Evolutionary conservation across 75 land plant genomes (phyloP).

Genomic region (Isoetes taiwanensis): DNA sequence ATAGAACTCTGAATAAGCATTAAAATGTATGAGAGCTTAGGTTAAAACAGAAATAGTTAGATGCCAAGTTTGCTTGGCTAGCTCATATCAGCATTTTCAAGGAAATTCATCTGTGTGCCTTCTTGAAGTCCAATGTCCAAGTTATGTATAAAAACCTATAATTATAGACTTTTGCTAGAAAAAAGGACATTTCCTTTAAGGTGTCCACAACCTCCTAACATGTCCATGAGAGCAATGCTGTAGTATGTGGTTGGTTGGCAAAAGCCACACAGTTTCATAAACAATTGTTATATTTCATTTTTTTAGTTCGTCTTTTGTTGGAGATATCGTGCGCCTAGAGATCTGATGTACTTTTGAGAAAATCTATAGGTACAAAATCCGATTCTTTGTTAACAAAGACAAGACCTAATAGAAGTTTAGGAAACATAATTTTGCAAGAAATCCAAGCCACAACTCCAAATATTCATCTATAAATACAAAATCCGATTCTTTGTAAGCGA

Average conservation of each 20-base stretch:
- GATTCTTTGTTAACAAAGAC: not conserved
- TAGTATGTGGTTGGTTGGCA: constrained; percentile 44
- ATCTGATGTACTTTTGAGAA: constrained; percentile 28
- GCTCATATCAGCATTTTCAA: too few species aligned
- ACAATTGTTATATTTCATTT: constrained; percentile 35
- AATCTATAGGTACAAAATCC: constrained; percentile 20
- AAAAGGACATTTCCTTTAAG: too few species aligned
- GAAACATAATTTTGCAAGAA: too few species aligned
- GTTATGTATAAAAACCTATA: too few species aligned
- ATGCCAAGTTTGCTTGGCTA: too few species aligned
- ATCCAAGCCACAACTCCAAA: not conserved
- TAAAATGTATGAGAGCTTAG: too few species aligned
- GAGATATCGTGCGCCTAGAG: not conserved
- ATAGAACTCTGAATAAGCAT: too few species aligned
- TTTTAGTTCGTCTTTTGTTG: constrained; percentile 20
- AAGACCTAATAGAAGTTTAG: too few species aligned
- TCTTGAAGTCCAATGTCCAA: too few species aligned
- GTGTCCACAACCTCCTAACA: constrained; percentile 23
- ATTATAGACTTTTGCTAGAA: too few species aligned
- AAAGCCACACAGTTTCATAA: constrained; percentile 53
- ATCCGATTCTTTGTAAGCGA: not conserved
- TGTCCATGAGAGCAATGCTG: constrained; percentile 44
- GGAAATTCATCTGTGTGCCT: too few species aligned
- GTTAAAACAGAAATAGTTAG: too few species aligned
- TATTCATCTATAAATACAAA: constrained; percentile 22